Percentiles rank a stretch among this genome's conserved stretches.
Evolutionary conservation across 1,139 yeast genomes (phyloP).

Genomic region (Wickerhamomyces sp.): DNA sequence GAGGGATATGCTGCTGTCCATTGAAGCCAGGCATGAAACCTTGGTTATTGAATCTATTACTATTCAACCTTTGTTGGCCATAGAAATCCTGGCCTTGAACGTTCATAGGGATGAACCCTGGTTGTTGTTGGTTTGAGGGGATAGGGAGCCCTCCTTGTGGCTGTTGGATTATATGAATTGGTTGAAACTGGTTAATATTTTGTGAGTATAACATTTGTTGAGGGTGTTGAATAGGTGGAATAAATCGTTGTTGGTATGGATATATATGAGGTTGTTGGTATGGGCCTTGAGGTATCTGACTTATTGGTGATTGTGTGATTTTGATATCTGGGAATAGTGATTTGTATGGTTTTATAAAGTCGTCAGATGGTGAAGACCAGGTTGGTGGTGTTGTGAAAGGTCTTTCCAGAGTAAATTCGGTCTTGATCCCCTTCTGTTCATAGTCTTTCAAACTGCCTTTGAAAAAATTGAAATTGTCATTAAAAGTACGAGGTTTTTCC

Average conservation of each 20-base stretch:
- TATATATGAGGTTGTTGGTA: conserved; percentile 1
- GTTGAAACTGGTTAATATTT: conserved; percentile 11
- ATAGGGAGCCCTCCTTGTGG: conserved; percentile 10
- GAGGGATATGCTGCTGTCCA: neutral
- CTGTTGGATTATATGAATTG: conserved; percentile 17
- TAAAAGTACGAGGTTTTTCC: conserved; percentile 31
- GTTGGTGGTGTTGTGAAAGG: conserved; percentile 79
- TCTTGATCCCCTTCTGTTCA: conserved; percentile 2
- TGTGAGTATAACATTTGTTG: conserved; percentile 6
- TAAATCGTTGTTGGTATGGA: conserved; percentile 10
- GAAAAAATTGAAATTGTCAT: conserved; percentile 45
- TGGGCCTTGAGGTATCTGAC: conserved; percentile 7
- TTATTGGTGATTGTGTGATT: conserved; percentile 7
- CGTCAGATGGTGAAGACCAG: conserved; percentile 52
- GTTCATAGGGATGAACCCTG: conserved; percentile 8
- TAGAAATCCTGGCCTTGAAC: neutral
- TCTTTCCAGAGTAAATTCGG: conserved; percentile 43
- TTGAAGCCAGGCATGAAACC: conserved; percentile 1
- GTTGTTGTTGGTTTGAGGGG: conserved; percentile 10
- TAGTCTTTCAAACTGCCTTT: conserved; percentile 26
- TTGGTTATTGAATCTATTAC: conserved; percentile 1
- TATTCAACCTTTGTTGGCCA: conserved; percentile 1
- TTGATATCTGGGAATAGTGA: conserved; percentile 18
- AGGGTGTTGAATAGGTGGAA: conserved; percentile 10
- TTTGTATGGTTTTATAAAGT: conserved; percentile 39